Percentiles rank a stretch among this genome's conserved stretches.
Conservation (phyloP, 75 land plant genomes). For the Cupressus sempervirens region DNA sequence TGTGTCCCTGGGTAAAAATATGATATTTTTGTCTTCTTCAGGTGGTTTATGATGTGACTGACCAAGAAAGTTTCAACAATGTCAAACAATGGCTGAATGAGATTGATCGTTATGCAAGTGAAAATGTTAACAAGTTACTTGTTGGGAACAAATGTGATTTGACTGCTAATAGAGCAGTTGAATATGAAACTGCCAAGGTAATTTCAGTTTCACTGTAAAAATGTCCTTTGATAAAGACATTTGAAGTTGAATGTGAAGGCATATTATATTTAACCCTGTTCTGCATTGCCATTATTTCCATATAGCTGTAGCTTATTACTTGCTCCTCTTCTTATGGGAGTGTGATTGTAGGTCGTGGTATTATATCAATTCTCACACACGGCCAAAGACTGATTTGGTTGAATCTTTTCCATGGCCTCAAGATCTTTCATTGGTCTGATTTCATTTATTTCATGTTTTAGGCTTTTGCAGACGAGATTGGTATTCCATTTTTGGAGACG, state of each 20-base stretch:
- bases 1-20: background rate
- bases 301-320: background rate
- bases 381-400: background rate
- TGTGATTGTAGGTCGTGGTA: background rate
- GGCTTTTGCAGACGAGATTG: constrained; percentile 87
- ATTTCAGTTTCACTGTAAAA: background rate
- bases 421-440: background rate
- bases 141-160: constrained; percentile 70
- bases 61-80: constrained; percentile 66
- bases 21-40: constrained; percentile 10
- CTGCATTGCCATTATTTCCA: background rate
- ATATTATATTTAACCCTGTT: background rate
- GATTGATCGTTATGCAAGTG: constrained; percentile 73
- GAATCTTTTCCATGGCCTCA: background rate
- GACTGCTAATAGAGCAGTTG: constrained; percentile 46
- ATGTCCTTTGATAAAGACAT: background rate
- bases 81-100: constrained; percentile 75
- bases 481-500: constrained; percentile 78
- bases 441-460: constrained; percentile 4
- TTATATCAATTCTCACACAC: background rate
- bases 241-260: background rate
- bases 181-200: constrained; percentile 60
- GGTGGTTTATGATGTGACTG: constrained; percentile 69
- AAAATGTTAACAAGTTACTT: constrained; percentile 64
- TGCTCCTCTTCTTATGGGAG: background rate